These are phyloP conservation scores for Lycium barbarum DNA, from an alignment of 257 asterid genomes.

Conservation along the genomic window DNA sequence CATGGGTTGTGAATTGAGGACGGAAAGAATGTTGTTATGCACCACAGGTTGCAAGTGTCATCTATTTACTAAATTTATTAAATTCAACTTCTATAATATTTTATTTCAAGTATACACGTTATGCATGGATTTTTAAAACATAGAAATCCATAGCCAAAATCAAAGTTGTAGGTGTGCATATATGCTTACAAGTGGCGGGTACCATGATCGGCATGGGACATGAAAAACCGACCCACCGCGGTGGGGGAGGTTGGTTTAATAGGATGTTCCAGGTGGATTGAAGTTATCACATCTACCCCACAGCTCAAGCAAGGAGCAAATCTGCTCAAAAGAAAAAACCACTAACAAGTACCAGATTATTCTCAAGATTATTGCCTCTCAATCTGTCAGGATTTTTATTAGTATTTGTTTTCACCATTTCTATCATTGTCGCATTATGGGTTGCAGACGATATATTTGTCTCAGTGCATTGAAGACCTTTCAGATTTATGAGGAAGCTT, in stretches of 20 bases:
- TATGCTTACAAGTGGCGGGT: neutral
- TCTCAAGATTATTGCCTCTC: neutral
- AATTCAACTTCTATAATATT: neutral
- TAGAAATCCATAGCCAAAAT: neutral
- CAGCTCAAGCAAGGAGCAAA: neutral
- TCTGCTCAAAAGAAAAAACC: neutral
- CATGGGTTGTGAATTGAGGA: no score
- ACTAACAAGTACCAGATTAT: neutral
- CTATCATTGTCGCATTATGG: neutral
- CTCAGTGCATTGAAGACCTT: neutral
- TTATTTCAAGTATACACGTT: neutral
- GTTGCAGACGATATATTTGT: neutral
- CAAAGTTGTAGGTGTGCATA: neutral
- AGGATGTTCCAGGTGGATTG: neutral
- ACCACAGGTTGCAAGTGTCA: neutral
- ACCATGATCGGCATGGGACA: neutral
- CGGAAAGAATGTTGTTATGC: neutral
- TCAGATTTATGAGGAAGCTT: neutral
- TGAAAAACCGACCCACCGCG: neutral
- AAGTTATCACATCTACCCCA: neutral
- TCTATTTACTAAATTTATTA: neutral
- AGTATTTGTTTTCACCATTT: neutral
- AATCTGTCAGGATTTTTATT: neutral
- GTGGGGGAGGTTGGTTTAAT: neutral
- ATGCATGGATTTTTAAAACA: neutral